Conservation (phyloP, 2,329 filamentous ascomycete genomes). For the Fusarium vanettenii region DNA sequence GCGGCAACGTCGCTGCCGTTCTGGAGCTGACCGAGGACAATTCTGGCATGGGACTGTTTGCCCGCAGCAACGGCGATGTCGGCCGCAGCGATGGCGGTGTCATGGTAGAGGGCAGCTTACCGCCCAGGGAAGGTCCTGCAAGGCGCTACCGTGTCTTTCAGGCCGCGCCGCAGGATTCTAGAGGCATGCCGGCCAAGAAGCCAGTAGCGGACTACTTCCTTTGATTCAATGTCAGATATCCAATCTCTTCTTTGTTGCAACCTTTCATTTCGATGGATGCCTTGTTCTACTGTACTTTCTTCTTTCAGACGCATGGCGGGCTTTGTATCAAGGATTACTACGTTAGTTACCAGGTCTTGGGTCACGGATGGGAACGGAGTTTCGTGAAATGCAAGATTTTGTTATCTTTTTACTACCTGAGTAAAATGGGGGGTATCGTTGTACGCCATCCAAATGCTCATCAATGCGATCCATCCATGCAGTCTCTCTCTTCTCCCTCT, state of each 20-base stretch:
- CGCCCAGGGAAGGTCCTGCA: conserved; percentile 75
- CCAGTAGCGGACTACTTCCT: conserved; percentile 98
- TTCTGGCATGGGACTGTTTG: conserved; percentile 76
- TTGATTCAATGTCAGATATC: conserved; percentile 47
- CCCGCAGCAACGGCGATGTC: conserved; percentile 78
- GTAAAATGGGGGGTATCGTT: conserved; percentile 27
- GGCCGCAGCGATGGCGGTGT: conserved; percentile 66
- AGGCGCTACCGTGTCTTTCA: conserved; percentile 95
- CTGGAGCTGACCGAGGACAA: conserved; percentile 92
- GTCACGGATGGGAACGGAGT: conserved; percentile 41
- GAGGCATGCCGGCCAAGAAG: conserved; percentile 99
- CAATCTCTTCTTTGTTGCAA: background rate
- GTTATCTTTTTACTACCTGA: conserved; percentile 17
- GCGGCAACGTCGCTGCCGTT: conserved; percentile 95
- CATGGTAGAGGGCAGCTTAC: conserved; percentile 60
- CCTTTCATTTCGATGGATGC: background rate
- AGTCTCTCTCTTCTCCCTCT: background rate
- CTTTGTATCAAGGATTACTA: conserved; percentile 36
- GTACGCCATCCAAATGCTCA: conserved; percentile 27
- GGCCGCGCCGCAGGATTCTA: conserved; percentile 92
- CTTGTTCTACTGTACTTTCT: background rate
- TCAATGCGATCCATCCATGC: conserved; percentile 7
- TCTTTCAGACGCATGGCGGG: conserved; percentile 9
- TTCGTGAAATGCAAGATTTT: conserved; percentile 27
- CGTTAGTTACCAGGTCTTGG: conserved; percentile 20